Evolutionary conservation across 768 basidiomycete species (phyloP).

Genomic region (Collybiopsis luxurians): DNA sequence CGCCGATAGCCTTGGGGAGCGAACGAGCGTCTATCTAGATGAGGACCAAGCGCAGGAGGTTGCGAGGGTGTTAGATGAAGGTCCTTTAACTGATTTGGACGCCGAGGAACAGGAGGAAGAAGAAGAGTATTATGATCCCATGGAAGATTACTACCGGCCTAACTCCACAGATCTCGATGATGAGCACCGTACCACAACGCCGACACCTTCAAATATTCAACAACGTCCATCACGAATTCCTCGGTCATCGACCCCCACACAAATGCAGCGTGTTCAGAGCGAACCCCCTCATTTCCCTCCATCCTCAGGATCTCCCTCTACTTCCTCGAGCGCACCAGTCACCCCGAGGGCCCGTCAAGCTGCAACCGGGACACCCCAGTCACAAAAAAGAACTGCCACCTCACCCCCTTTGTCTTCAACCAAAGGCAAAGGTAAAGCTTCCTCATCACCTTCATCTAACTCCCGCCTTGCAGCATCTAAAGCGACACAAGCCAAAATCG

Average conservation of each 20-base stretch:
- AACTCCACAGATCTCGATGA: constrained; percentile 25
- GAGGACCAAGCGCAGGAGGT: constrained; percentile 45
- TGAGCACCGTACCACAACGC: constrained; percentile 37
- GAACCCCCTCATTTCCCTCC: constrained; percentile 35
- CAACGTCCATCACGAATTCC: constrained; percentile 26
- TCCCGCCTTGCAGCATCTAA: constrained; percentile 42
- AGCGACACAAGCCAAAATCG: constrained; percentile 38
- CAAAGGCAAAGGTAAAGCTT: constrained; percentile 18
- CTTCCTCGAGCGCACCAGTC: not conserved
- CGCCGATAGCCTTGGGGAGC: constrained; percentile 58
- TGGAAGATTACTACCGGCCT: constrained; percentile 19
- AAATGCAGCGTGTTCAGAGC: constrained; percentile 29
- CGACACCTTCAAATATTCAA: constrained; percentile 31
- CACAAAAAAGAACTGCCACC: not conserved
- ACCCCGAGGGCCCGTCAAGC: not conserved
- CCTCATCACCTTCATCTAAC: constrained; percentile 29
- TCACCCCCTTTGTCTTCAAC: not conserved
- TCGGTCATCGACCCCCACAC: constrained; percentile 25
- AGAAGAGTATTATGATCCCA: constrained; percentile 25
- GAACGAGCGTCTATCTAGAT: constrained; percentile 70
- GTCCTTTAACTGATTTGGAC: constrained; percentile 73
- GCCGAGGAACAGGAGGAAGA: constrained; percentile 48
- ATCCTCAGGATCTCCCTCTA: not conserved
- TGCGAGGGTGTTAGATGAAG: constrained; percentile 70
- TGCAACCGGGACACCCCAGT: not conserved